Base-by-base conservation (phyloP, 1,284 basidiomycete species). In the Neonothopanus nambi region DNA sequence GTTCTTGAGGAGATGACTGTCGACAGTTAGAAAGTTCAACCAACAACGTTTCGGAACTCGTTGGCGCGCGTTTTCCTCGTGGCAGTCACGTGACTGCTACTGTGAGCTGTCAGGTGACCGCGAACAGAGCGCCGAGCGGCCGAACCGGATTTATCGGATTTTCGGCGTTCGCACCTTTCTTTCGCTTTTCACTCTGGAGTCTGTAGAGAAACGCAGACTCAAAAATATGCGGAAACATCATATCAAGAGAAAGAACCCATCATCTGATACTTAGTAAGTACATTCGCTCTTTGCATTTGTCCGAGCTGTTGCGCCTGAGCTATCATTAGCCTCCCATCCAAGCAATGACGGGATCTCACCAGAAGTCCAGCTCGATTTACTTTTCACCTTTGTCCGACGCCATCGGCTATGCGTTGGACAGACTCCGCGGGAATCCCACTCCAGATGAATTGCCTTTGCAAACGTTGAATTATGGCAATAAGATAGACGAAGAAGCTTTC, bases 101-200 rank as follows among this genome's bases (percentile, higher is more conserved):
- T 11, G n/a, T 24, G 20, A 15, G 20, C 21, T 30, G 23, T 50
- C 53, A 56, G 28, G 55, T 56, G 50, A 52, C 30, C 55, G 55
- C 49, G 45, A 38, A 26, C 9, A 40, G 15, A 26, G 13, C 36
- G 23, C 13, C 36, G n/a, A n/a, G n/a, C n/a, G n/a, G n/a, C n/a
- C n/a, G n/a, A n/a, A n/a, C n/a, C n/a, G n/a, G n/a, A n/a, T n/a
- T n/a, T n/a, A n/a, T n/a, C n/a, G n/a, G n/a, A n/a, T 18, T 44
- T 6, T 11, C 20, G 12, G 9, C 18, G 9, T n/a, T 9, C 12
- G 12, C 43, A 24, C 18, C 43, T 26, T 45, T 45, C n/a, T 45
- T 28, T 12, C 24, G 12, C 43, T 45, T 28, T 45, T 45, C 17
- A 20, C 40, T 42, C 35, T n/a, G n/a, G 35, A 36, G 35, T 42